phyloP scores from a whole-genome alignment of 371 early-diverging fungal species.

The Syncephalastrum monosporum region DNA sequence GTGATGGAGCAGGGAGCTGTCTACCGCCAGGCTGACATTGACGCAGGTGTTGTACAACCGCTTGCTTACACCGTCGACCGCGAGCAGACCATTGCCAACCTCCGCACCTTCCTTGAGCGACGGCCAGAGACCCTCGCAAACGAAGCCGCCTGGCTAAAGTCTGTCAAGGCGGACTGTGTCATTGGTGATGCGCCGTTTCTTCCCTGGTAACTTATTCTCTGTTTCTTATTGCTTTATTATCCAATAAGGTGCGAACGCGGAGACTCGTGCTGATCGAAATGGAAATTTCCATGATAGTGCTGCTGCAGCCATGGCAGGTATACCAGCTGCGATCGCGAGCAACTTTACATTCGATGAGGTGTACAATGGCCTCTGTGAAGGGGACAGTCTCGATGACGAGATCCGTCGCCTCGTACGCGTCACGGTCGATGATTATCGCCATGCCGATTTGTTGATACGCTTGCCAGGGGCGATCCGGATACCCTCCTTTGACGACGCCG shows the following conservation, averaged over 20 bases:
- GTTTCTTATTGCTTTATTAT: too few species aligned
- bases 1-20: conserved; percentile 56
- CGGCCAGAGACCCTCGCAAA: conserved; percentile 44
- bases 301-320: conserved; percentile 55
- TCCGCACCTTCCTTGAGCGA: conserved; percentile 45
- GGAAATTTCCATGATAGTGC: conserved; percentile 33
- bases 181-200: conserved; percentile 71
- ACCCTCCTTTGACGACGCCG: conserved; percentile 58
- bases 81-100: conserved; percentile 50
- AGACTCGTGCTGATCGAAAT: conserved; percentile 6
- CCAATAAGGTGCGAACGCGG: neutral
- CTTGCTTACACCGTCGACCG: conserved; percentile 73
- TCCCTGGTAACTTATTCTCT: conserved; percentile 51
- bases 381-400: conserved; percentile 52
- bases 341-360: conserved; percentile 83
- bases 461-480: conserved; percentile 71
- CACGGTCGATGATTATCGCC: conserved; percentile 55
- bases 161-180: conserved; percentile 61
- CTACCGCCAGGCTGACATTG: conserved; percentile 61
- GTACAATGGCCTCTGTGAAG: conserved; percentile 58
- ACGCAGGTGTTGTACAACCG: conserved; percentile 72
- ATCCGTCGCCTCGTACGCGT: conserved; percentile 47
- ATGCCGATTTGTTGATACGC: conserved; percentile 62
- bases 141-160: conserved; percentile 56
- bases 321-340: conserved; percentile 69